These are phyloP conservation scores for Fraxinus americana DNA, from an alignment of 257 asterid genomes.

Conservation along the genomic window DNA sequence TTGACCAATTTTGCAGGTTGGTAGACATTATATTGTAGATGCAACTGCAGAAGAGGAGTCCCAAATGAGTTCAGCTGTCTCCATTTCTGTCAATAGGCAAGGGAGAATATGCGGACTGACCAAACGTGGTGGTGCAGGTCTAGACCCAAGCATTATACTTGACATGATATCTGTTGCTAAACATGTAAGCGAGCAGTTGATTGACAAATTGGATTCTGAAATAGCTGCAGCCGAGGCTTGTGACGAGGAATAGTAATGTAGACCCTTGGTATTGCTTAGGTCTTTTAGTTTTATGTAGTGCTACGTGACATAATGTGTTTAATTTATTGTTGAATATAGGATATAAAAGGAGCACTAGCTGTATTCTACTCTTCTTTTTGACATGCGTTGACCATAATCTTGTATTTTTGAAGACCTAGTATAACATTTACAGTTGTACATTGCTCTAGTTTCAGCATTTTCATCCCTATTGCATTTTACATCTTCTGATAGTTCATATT, in stretches of 20 bases:
- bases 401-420: too few relatives aligned
- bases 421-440: too few relatives aligned
- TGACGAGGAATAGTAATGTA: constrained; percentile 57
- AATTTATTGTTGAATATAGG: neutral
- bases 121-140: constrained; percentile 80
- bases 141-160: constrained; percentile 70
- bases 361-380: too few relatives aligned
- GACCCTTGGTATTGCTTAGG: constrained; percentile 12
- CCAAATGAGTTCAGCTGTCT: constrained; percentile 87
- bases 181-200: constrained; percentile 67
- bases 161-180: constrained; percentile 85
- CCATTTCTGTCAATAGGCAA: constrained; percentile 71
- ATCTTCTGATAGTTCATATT: too few relatives aligned
- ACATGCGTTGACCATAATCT: too few relatives aligned
- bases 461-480: too few relatives aligned
- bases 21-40: constrained; percentile 77
- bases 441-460: too few relatives aligned
- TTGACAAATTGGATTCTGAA: constrained; percentile 68
- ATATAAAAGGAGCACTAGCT: too few relatives aligned
- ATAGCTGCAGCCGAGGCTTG: constrained; percentile 87
- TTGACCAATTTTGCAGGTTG: constrained; percentile 54
- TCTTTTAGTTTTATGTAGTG: neutral
- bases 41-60: constrained; percentile 95
- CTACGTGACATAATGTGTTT: neutral
- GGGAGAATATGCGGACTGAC: constrained; percentile 77